Percentiles rank a stretch among this genome's conserved stretches.
Conservation (phyloP, 2,329 filamentous ascomycete species). For the Rhynchosporium graminicola region DNA sequence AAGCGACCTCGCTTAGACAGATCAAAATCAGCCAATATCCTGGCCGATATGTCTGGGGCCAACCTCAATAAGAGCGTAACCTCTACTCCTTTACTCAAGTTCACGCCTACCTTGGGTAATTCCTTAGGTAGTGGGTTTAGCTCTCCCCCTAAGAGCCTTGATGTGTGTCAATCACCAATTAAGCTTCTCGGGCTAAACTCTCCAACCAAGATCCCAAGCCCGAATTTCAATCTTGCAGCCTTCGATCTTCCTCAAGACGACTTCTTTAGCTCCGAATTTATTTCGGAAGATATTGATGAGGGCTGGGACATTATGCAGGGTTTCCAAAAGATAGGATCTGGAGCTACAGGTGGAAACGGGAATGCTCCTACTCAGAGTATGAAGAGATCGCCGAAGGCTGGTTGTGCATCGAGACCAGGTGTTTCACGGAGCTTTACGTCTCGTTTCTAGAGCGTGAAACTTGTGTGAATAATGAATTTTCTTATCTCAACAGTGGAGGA, state of each 20-base stretch:
- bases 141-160: slow-evolving; percentile 60
- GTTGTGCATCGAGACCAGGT: slow-evolving; percentile 29
- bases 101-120: slow-evolving; percentile 43
- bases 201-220: slow-evolving; percentile 32
- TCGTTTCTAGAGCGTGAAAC: slow-evolving; percentile 33
- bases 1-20: slow-evolving; percentile 63
- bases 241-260: slow-evolving; percentile 47
- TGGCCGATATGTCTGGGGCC: slow-evolving; percentile 55
- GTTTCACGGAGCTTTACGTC: slow-evolving; percentile 40
- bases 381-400: slow-evolving; percentile 32
- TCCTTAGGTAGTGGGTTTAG: slow-evolving; percentile 45
- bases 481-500: slow-evolving; percentile 12
- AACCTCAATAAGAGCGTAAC: slow-evolving; percentile 53
- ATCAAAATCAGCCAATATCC: slow-evolving; percentile 60
- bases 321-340: slow-evolving; percentile 72
- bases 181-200: slow-evolving; percentile 47
- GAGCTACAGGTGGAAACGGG: slow-evolving; percentile 36
- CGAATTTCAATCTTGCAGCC: slow-evolving; percentile 26
- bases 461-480: slow-evolving; percentile 20
- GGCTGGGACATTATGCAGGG: slow-evolving; percentile 73
- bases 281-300: slow-evolving; percentile 60
- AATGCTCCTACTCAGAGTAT: slow-evolving; percentile 24
- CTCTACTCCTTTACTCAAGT: slow-evolving; percentile 53
- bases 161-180: slow-evolving; percentile 54
- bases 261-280: slow-evolving; percentile 55